phyloP scores from a whole-genome alignment of 2,329 filamentous ascomycete genomes.

The Plenodomus lindquistii region DNA sequence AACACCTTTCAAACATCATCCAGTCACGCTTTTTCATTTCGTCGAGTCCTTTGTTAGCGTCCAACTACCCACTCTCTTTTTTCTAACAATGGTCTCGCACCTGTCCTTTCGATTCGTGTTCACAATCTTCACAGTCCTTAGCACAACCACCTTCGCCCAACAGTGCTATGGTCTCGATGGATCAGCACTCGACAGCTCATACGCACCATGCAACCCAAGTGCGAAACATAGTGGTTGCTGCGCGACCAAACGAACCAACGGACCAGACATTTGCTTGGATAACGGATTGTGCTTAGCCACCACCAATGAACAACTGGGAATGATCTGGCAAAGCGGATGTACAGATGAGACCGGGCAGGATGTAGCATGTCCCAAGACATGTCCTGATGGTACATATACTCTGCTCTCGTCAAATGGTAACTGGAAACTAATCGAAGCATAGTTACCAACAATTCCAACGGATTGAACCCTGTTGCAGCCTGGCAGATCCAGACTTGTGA shows the following conservation, averaged over 20 bases:
- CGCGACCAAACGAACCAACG: constrained; percentile 27
- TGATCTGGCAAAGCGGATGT: constrained; percentile 41
- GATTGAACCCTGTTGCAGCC: constrained; percentile 19
- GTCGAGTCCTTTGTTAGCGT: constrained; percentile 8
- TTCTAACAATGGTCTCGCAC: constrained; percentile 23
- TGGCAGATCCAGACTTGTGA: constrained; percentile 44
- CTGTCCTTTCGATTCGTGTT: constrained; percentile 18
- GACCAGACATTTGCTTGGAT: constrained; percentile 37
- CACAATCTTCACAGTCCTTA: constrained; percentile 6
- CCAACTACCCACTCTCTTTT: constrained; percentile 9
- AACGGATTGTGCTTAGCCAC: constrained; percentile 43
- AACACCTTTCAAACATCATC: background rate
- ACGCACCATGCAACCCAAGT: constrained; percentile 33
- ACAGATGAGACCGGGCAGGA: constrained; percentile 38
- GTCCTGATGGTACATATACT: constrained; percentile 31
- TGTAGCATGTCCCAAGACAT: constrained; percentile 33
- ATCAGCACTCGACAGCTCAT: constrained; percentile 30
- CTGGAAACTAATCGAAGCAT: background rate
- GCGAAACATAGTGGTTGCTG: constrained; percentile 41
- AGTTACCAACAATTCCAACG: constrained; percentile 21
- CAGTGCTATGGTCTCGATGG: constrained; percentile 40
- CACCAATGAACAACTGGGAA: constrained; percentile 29
- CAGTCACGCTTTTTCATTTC: constrained; percentile 4
- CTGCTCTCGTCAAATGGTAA: background rate
- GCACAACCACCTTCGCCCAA: constrained; percentile 18